Conservation (phyloP, 2,329 filamentous ascomycete genomes). For the Fusarium siculi region DNA sequence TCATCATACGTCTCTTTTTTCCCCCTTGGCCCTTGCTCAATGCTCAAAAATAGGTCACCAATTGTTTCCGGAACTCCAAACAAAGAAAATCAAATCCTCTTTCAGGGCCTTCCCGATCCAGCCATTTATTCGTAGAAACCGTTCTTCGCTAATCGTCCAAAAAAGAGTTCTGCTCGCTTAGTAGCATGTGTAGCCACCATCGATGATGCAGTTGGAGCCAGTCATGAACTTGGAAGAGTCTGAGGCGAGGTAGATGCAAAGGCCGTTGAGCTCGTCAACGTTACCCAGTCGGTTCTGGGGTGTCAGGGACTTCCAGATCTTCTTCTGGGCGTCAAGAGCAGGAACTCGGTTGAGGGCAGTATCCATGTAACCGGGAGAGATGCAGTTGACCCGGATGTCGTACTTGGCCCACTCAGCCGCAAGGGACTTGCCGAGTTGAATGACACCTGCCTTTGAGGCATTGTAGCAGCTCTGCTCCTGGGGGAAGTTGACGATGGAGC, state of each 20-base stretch:
- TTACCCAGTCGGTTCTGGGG: conserved; percentile 78
- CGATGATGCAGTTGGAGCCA: conserved; percentile 76
- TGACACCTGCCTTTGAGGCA: conserved; percentile 82
- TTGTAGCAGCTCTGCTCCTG: conserved; percentile 88
- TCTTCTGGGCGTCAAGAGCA: conserved; percentile 82
- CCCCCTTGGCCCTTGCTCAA: neutral
- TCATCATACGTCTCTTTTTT: conserved; percentile 23
- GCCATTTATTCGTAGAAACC: neutral
- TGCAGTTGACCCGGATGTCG: conserved; percentile 84
- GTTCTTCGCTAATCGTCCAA: neutral
- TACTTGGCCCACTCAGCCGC: conserved; percentile 87
- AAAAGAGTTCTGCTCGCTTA: conserved; percentile 49
- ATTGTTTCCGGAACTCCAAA: conserved; percentile 34
- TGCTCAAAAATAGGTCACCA: conserved; percentile 8
- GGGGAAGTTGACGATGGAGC: conserved; percentile 85
- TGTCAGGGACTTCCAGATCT: conserved; percentile 79
- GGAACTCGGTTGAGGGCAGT: conserved; percentile 83
- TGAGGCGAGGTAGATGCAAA: conserved; percentile 79
- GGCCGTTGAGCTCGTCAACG: conserved; percentile 81
- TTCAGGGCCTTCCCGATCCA: neutral
- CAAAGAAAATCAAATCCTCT: conserved; percentile 28
- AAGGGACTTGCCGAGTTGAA: conserved; percentile 82
- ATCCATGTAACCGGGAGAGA: conserved; percentile 89
- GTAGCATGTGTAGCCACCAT: conserved; percentile 75
- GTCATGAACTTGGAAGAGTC: conserved; percentile 82